A percentile compares a stretch with the other conserved stretches of the same genome.
phyloP scores from a whole-genome alignment of 2,329 filamentous ascomycete genomes.

The Ciborinia camelliae region DNA sequence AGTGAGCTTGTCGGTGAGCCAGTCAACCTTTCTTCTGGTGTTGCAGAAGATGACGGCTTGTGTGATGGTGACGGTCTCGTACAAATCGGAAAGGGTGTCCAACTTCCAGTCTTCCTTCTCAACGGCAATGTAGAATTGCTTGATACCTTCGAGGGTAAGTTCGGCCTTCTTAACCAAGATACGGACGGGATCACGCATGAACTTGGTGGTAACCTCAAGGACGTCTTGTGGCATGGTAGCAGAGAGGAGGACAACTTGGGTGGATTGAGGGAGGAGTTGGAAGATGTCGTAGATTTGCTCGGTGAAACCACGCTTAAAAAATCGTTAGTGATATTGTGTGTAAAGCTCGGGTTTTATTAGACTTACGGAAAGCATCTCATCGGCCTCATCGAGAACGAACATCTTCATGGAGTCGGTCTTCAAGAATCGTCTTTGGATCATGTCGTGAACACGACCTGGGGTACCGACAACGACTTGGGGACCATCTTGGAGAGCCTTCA shows the following conservation, averaged over 20 bases:
- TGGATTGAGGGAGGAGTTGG: conserved; percentile 95
- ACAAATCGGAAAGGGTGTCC: conserved; percentile 96
- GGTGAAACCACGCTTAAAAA: conserved; percentile 82
- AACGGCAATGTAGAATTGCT: conserved; percentile 99
- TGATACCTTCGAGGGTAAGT: conserved; percentile 99
- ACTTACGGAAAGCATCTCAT: conserved; percentile 93
- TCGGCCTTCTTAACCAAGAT: conserved; percentile 99
- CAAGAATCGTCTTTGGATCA: conserved; percentile 97
- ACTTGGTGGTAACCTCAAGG: conserved; percentile 98
- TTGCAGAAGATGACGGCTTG: conserved; percentile 99
- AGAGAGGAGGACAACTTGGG: conserved; percentile 96
- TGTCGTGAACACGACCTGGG: conserved; percentile 96
- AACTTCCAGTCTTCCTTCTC: conserved; percentile 99
- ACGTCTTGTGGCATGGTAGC: conserved; percentile 99
- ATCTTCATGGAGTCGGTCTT: conserved; percentile 99
- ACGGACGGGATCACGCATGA: conserved; percentile 99
- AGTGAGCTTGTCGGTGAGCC: conserved; percentile 99
- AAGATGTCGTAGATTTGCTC: conserved; percentile 99
- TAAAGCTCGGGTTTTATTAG: background rate
- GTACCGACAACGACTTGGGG: conserved; percentile 98
- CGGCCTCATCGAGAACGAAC: conserved; percentile 98
- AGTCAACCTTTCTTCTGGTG: conserved; percentile 99
- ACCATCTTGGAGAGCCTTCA: conserved; percentile 94
- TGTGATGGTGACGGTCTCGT: conserved; percentile 99
- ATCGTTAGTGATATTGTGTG: conserved; percentile 38